phyloP scores from a whole-genome alignment of 768 basidiomycete genomes.

The Termitomyces sp. region DNA sequence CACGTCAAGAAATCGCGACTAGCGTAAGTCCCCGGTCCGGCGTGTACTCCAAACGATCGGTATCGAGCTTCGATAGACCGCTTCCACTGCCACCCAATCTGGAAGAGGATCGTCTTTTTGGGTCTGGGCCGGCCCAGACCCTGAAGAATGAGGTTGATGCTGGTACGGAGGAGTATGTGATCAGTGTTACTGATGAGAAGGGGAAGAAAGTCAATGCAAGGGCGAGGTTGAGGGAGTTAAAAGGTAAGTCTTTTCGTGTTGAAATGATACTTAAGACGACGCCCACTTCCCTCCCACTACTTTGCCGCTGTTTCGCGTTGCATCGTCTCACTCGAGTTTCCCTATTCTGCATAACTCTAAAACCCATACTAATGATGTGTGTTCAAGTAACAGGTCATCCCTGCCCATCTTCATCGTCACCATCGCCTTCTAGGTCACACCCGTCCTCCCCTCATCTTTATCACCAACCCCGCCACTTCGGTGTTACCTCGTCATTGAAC shows the following conservation, averaged over 20 bases:
- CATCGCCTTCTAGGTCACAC: not conserved
- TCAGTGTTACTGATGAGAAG: constrained; percentile 2
- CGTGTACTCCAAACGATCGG: not conserved
- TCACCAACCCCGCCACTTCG: not conserved
- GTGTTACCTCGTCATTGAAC: not conserved
- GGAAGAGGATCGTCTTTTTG: not conserved
- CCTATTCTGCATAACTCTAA: not conserved
- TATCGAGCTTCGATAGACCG: constrained; percentile 1
- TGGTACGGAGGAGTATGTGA: not conserved
- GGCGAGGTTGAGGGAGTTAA: not conserved
- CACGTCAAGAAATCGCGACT: not conserved
- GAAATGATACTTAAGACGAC: not conserved
- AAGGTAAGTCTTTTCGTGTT: not conserved
- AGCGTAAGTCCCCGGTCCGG: not conserved
- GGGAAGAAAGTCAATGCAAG: not conserved
- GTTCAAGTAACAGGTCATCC: not conserved
- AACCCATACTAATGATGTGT: not conserved
- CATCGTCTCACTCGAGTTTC: not conserved
- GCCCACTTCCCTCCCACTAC: not conserved
- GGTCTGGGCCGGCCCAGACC: not conserved
- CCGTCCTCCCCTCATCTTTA: not conserved
- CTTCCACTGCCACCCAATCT: not conserved
- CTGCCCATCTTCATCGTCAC: not conserved
- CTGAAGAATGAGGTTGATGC: not conserved
- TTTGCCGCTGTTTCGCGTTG: not conserved